These are phyloP conservation scores for Arachis monticola DNA, from an alignment of 331 rosid genomes.

Conservation along the genomic window DNA sequence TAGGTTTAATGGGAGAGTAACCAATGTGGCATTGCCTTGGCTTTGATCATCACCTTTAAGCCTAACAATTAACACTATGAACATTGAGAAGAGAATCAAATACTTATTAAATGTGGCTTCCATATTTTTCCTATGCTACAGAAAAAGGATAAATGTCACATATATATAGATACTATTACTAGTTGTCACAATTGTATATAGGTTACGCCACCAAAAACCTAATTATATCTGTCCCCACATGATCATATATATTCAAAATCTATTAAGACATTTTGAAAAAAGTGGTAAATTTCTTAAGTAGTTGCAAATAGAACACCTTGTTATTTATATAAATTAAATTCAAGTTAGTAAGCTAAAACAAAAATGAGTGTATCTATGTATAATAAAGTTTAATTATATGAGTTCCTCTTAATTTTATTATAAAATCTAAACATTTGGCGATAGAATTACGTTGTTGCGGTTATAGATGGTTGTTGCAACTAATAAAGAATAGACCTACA, in stretches of 20 bases:
- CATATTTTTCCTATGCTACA: slow-evolving; percentile 35
- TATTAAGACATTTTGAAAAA: slow-evolving; percentile 10
- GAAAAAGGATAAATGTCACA: neutral
- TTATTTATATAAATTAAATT: no score
- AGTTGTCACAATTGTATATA: slow-evolving; percentile 13
- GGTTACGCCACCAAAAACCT: slow-evolving; percentile 21
- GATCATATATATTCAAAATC: neutral
- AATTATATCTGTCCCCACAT: slow-evolving; percentile 28
- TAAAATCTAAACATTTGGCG: no score
- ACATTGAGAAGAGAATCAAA: slow-evolving; percentile 38
- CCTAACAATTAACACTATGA: slow-evolving; percentile 42
- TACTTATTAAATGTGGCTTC: slow-evolving; percentile 32
- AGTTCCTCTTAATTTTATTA: no score
- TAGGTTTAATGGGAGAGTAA: slow-evolving; percentile 4
- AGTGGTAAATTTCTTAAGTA: no score
- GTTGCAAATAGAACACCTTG: no score
- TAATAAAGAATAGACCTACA: neutral
- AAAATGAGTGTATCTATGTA: no score
- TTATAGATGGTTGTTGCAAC: neutral
- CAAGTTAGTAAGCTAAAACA: no score
- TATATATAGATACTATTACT: neutral
- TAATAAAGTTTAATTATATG: no score
- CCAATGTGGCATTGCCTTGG: slow-evolving; percentile 38
- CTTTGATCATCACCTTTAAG: slow-evolving; percentile 37
- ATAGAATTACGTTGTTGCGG: no score